These are phyloP conservation scores for Aspergillus sp. DNA, from an alignment of 2,329 filamentous ascomycete genomes.

Conservation along the genomic window DNA sequence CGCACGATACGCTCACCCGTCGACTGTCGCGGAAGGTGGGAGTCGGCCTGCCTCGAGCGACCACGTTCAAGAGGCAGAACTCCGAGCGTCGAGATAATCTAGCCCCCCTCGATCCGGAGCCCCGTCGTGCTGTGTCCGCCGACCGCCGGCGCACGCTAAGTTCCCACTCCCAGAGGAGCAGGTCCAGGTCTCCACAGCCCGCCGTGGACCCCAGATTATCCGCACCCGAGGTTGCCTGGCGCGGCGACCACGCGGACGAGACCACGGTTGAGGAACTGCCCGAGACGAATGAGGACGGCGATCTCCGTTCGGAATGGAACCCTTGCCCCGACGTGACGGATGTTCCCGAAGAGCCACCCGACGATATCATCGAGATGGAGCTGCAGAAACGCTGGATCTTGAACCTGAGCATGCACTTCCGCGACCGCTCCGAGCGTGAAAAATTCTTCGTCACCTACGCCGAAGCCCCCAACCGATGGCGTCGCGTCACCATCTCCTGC, in stretches of 20 bases:
- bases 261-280: conserved; percentile 33
- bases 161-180: conserved; percentile 39
- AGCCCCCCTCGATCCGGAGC: conserved; percentile 62
- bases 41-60: conserved; percentile 71
- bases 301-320: conserved; percentile 29
- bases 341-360: conserved; percentile 26
- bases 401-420: conserved; percentile 97
- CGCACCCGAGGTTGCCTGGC: conserved; percentile 42
- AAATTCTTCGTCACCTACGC: conserved; percentile 98
- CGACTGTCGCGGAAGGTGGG: conserved; percentile 57
- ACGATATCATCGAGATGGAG: conserved; percentile 66
- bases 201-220: conserved; percentile 39
- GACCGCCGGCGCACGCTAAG: conserved; percentile 47
- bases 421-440: conserved; percentile 86
- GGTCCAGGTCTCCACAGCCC: conserved; percentile 43
- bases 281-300: conserved; percentile 29
- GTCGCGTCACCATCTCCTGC: conserved; percentile 86
- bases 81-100: conserved; percentile 77
- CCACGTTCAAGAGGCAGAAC: conserved; percentile 79
- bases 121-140: conserved; percentile 66
- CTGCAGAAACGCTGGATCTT: conserved; percentile 90
- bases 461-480: conserved; percentile 74
- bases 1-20: conserved; percentile 34
- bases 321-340: conserved; percentile 25
- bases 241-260: conserved; percentile 28